These are phyloP conservation scores for Hibiscus mutabilis DNA, from an alignment of 345 rosid genomes.

Conservation along the genomic window DNA sequence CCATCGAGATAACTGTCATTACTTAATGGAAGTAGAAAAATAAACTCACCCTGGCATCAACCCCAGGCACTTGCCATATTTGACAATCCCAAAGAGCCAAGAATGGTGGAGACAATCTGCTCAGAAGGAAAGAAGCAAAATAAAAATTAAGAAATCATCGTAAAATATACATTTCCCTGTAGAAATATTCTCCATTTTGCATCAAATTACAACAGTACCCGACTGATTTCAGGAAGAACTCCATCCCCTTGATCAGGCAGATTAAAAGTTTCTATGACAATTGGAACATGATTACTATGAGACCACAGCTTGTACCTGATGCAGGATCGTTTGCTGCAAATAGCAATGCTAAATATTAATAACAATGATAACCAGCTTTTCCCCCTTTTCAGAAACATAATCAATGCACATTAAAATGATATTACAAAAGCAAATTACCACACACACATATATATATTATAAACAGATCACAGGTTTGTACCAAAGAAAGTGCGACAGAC, in stretches of 20 bases:
- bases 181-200: conserved; percentile 3
- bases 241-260: conserved; percentile 68
- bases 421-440: neutral
- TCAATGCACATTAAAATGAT: neutral
- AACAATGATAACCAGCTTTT: neutral
- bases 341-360: neutral
- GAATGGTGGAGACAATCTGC: conserved; percentile 72
- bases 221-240: conserved; percentile 61
- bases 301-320: conserved; percentile 31
- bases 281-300: conserved; percentile 34
- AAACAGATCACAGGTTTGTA: neutral
- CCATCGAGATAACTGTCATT: neutral
- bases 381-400: neutral
- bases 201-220: conserved; percentile 36
- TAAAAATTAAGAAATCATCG: neutral
- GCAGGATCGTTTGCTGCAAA: conserved; percentile 34
- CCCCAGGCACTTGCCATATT: conserved; percentile 42
- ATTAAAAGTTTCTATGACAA: conserved; percentile 50
- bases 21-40: neutral
- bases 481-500: neutral
- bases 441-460: no score
- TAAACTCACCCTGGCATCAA: conserved; percentile 26
- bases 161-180: neutral
- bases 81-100: conserved; percentile 60
- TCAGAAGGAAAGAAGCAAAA: conserved; percentile 12